Percentiles rank a stretch among this genome's conserved stretches.
phyloP scores from a whole-genome alignment of 306 rosid genomes.

The Alnus glutinosa region DNA sequence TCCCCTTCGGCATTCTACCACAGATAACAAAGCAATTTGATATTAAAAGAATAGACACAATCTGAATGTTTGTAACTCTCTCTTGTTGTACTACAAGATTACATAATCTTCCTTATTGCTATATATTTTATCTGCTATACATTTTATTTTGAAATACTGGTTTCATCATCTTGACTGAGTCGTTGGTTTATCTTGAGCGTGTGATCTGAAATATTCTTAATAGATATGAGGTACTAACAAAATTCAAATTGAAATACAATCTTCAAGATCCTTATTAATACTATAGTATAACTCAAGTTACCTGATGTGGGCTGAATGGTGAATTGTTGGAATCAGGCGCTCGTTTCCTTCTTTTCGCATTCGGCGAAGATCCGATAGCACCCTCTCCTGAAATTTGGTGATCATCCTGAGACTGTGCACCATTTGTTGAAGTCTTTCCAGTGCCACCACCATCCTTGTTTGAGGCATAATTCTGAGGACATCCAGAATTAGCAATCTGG shows the following conservation, averaged over 20 bases:
- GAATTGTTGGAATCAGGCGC: slow-evolving; percentile 54
- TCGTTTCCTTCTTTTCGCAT: slow-evolving; percentile 72
- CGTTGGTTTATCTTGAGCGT: no score
- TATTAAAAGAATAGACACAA: slow-evolving; percentile 1
- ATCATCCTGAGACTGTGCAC: slow-evolving; percentile 55
- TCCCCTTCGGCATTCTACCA: slow-evolving; percentile 71
- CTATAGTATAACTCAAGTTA: slow-evolving; percentile 24
- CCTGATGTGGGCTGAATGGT: slow-evolving; percentile 66
- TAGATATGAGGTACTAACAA: slow-evolving; percentile 5
- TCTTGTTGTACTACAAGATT: no score
- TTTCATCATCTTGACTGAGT: no score
- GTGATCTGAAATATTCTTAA: no score
- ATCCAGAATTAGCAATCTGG: slow-evolving; percentile 50
- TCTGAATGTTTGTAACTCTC: no score
- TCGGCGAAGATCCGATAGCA: slow-evolving; percentile 55
- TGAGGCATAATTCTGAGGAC: slow-evolving; percentile 50
- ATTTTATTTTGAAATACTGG: no score
- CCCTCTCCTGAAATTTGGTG: slow-evolving; percentile 53
- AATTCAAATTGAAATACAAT: slow-evolving; percentile 27
- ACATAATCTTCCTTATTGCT: no score
- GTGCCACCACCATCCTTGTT: slow-evolving; percentile 45
- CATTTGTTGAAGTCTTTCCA: slow-evolving; percentile 43
- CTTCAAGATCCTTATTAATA: slow-evolving; percentile 21
- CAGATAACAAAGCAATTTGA: slow-evolving; percentile 30
- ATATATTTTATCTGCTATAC: no score